These are phyloP conservation scores for Boletus bicolor DNA, from an alignment of 768 basidiomycete species.

Conservation along the genomic window DNA sequence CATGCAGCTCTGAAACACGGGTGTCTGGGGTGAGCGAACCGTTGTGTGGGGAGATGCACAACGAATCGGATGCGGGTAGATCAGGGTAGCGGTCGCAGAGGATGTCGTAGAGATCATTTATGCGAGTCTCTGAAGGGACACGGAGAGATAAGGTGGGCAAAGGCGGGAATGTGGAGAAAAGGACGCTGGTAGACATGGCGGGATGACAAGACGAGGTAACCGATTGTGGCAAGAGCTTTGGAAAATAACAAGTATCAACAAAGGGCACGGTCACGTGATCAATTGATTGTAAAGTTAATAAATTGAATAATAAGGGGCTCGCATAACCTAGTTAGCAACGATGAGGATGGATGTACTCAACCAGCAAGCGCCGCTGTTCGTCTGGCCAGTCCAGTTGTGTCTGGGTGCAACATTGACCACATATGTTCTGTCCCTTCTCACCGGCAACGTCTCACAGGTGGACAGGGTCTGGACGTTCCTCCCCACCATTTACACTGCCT, in stretches of 20 bases:
- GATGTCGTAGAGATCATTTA: conserved; percentile 42
- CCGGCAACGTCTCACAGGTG: conserved; percentile 82
- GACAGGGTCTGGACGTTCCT: conserved; percentile 81
- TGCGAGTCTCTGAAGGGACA: conserved; percentile 38
- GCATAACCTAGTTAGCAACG: background rate
- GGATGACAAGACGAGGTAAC: conserved; percentile 1
- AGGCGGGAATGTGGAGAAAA: conserved; percentile 60
- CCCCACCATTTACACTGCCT: conserved; percentile 78
- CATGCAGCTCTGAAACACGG: conserved; percentile 37
- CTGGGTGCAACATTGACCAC: conserved; percentile 42
- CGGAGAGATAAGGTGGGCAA: conserved; percentile 54
- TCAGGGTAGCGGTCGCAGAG: conserved; percentile 45
- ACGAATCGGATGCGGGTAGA: conserved; percentile 41
- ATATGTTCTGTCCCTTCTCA: conserved; percentile 62
- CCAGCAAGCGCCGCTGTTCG: conserved; percentile 35
- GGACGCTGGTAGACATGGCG: conserved; percentile 48
- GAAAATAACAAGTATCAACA: conserved; percentile 21
- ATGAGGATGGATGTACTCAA: conserved; percentile 14
- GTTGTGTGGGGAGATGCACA: conserved; percentile 41
- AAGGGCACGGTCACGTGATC: background rate
- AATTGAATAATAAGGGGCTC: background rate
- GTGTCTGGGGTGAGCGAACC: conserved; percentile 31
- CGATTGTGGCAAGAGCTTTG: conserved; percentile 14
- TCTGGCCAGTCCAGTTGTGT: conserved; percentile 67
- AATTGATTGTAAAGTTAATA: no score